These are phyloP conservation scores for Fagus sylvatica DNA, from an alignment of 306 rosid genomes.

Conservation along the genomic window DNA sequence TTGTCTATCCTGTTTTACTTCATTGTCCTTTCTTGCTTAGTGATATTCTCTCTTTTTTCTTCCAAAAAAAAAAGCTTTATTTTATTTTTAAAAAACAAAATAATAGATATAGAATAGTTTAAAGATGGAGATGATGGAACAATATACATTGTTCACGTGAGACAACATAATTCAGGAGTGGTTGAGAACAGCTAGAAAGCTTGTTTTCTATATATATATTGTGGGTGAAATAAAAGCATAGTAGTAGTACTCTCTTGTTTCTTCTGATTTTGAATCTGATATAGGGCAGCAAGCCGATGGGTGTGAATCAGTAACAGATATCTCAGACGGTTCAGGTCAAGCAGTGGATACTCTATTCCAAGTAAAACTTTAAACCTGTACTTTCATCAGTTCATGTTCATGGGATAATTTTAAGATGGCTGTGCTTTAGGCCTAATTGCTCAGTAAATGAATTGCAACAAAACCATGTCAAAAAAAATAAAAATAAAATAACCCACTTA, in stretches of 20 bases:
- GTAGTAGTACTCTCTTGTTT: constrained; percentile 34
- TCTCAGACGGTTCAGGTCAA: neutral
- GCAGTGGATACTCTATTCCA: neutral
- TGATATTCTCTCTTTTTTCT: neutral
- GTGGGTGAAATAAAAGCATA: constrained; percentile 29
- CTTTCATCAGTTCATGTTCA: neutral
- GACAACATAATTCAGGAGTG: constrained; percentile 42
- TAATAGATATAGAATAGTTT: neutral
- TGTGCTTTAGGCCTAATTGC: neutral
- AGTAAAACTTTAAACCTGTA: neutral
- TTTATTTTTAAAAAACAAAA: neutral
- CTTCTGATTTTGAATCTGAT: constrained; percentile 32
- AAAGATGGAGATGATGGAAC: constrained; percentile 6
- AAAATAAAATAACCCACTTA: neutral
- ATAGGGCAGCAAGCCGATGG: constrained; percentile 10
- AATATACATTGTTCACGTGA: constrained; percentile 44
- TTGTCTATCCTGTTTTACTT: neutral
- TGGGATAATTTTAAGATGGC: neutral
- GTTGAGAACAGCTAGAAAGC: constrained; percentile 49
- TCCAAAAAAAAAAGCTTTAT: neutral
- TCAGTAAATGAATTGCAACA: neutral
- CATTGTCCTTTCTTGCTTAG: neutral
- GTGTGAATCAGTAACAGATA: too few species aligned
- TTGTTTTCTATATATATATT: constrained; percentile 24
- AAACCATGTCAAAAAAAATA: neutral